These are phyloP conservation scores for Aspergillus sp. DNA, from an alignment of 2,329 filamentous ascomycete genomes.

Conservation along the genomic window DNA sequence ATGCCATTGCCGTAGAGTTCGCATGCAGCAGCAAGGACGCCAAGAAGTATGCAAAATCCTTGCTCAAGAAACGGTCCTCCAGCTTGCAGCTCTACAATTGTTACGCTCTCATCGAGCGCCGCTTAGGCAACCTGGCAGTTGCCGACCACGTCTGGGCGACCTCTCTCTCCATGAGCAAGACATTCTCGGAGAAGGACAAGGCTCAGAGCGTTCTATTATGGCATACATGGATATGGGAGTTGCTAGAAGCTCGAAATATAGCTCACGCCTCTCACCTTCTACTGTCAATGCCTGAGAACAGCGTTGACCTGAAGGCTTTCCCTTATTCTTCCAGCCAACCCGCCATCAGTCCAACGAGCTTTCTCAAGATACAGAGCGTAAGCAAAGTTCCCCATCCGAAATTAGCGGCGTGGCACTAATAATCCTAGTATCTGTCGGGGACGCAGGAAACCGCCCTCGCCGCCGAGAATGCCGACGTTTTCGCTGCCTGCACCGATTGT, in stretches of 20 bases:
- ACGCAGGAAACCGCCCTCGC: slow-evolving; percentile 59
- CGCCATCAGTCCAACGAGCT: slow-evolving; percentile 30
- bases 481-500: slow-evolving; percentile 60
- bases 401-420: slow-evolving; percentile 46
- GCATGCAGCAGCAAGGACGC: slow-evolving; percentile 54
- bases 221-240: slow-evolving; percentile 67
- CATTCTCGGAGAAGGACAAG: slow-evolving; percentile 35
- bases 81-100: slow-evolving; percentile 72
- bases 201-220: slow-evolving; percentile 51
- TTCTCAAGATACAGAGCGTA: slow-evolving; percentile 42
- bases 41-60: slow-evolving; percentile 68
- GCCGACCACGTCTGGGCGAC: slow-evolving; percentile 67
- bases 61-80: slow-evolving; percentile 68
- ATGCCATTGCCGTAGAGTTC: slow-evolving; percentile 68
- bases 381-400: slow-evolving; percentile 17
- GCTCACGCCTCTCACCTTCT: slow-evolving; percentile 39
- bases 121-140: slow-evolving; percentile 56
- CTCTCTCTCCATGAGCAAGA: slow-evolving; percentile 60
- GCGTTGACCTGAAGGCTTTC: slow-evolving; percentile 32
- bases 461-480: slow-evolving; percentile 47
- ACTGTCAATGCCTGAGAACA: slow-evolving; percentile 38
- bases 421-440: slow-evolving; percentile 54
- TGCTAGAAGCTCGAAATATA: slow-evolving; percentile 50
- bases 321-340: slow-evolving; percentile 15
- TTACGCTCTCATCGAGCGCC: slow-evolving; percentile 71